These are phyloP conservation scores for Fusarium sp. DNA, from an alignment of 2,329 filamentous ascomycete genomes.

Conservation along the genomic window DNA sequence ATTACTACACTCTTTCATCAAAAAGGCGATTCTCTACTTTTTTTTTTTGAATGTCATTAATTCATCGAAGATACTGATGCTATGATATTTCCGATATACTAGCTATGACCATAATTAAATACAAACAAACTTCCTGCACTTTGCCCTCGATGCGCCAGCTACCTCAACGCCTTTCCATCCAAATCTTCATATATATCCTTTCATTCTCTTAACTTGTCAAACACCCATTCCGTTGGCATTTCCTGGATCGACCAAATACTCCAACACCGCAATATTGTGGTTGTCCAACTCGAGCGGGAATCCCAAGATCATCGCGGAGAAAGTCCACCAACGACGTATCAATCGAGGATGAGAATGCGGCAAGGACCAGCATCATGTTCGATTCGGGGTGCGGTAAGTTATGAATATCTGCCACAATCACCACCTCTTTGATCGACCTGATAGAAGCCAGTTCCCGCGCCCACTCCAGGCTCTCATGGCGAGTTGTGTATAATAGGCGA, in stretches of 20 bases:
- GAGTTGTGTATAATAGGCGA: constrained; percentile 59
- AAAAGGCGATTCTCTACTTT: not conserved
- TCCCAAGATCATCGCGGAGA: constrained; percentile 53
- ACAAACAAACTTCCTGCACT: constrained; percentile 22
- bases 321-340: constrained; percentile 68
- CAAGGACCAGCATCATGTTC: constrained; percentile 68
- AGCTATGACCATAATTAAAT: constrained; percentile 5
- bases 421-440: constrained; percentile 62
- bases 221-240: constrained; percentile 46
- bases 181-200: not conserved
- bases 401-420: constrained; percentile 66
- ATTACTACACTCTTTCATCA: not conserved
- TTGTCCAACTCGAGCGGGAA: constrained; percentile 45
- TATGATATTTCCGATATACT: constrained; percentile 1
- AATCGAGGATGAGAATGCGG: constrained; percentile 71
- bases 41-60: constrained; percentile 13
- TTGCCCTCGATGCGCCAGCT: constrained; percentile 6
- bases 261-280: constrained; percentile 44
- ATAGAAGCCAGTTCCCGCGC: constrained; percentile 66
- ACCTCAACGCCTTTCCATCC: constrained; percentile 1
- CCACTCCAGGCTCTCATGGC: constrained; percentile 69
- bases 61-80: not conserved
- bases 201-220: constrained; percentile 26
- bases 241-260: constrained; percentile 44
- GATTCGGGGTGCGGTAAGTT: constrained; percentile 66